Base-by-base conservation (phyloP, 2,329 filamentous ascomycete genomes). In the Dactylellina drechsleri region DNA sequence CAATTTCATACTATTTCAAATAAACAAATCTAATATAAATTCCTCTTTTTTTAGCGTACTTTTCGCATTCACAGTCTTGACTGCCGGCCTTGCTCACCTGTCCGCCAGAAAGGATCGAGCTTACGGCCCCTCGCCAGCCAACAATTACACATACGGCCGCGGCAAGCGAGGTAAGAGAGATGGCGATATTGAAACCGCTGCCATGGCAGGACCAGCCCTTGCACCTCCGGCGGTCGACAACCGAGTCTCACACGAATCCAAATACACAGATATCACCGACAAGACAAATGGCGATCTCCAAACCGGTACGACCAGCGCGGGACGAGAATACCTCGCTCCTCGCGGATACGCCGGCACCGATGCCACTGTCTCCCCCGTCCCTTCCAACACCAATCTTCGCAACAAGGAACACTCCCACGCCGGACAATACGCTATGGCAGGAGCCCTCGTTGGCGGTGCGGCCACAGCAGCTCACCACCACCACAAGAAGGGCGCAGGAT, bases 101-200 rank as follows among this genome's bases (percentile, higher is more conserved):
- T 47, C 74, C 23, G 56, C 77, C 10, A 66, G 72, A 41, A 68
- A 74, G 41, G 67, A 78, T 23, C 58, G 73, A 36, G 76, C 76
- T 8, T 78, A 77, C 49, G 77, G 77, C 7, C 77, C 77, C 2
- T 66, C 66, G 4, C 76, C 77, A 26, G 66, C 67, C 12, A 77
- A 77, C 31, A 67, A 70, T 43, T 77, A 77, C 43, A 75, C 71
- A 7, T 68, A 31, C 12, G 71, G 71, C 36, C 64, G 71, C 15
- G 71, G 71, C 13, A 75, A 65, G 64, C 45, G 58, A 26, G 31
- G 47, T 18, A 64, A 57, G 57, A 43, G 23, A n/a, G 60, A 60
- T n/a, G 40, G 56, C 2, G 70, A 75, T 41, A 45, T 75, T 13
- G 71, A 75, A 60, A 60, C 58, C 18, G 53, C 58, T 20, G 58